phyloP scores from a whole-genome alignment of 805 yeast species.

The Wickerhamia fluorescens region DNA sequence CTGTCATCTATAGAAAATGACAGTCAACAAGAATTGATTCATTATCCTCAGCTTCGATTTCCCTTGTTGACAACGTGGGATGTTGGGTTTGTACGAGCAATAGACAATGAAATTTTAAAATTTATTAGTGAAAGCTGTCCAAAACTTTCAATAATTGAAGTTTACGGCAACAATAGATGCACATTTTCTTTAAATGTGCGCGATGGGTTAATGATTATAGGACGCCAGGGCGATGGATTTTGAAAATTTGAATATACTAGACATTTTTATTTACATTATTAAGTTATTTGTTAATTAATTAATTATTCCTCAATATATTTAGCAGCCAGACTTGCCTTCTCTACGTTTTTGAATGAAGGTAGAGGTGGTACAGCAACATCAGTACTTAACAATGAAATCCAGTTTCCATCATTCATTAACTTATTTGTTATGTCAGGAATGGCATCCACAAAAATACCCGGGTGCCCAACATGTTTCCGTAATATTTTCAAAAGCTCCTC shows the following conservation, averaged over 20 bases:
- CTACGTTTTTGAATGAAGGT: conserved; percentile 60
- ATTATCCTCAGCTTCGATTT: conserved; percentile 19
- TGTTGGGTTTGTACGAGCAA: conserved; percentile 70
- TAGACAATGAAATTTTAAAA: conserved; percentile 64
- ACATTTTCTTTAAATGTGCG: conserved; percentile 47
- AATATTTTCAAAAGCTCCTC: conserved; percentile 14
- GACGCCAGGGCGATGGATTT: conserved; percentile 48
- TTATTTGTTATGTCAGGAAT: conserved; percentile 30
- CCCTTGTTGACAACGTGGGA: conserved; percentile 66
- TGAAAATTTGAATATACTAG: no score
- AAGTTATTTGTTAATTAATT: not conserved
- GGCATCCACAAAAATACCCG: conserved; percentile 27
- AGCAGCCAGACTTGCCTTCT: conserved; percentile 47
- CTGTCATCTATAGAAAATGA: conserved; percentile 5
- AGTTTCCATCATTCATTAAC: conserved; percentile 12
- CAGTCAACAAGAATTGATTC: conserved; percentile 4
- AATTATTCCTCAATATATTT: conserved; percentile 25
- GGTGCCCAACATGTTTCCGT: conserved; percentile 22
- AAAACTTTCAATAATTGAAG: conserved; percentile 60
- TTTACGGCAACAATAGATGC: conserved; percentile 72
- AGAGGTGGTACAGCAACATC: conserved; percentile 23
- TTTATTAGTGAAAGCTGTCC: conserved; percentile 53
- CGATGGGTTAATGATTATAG: conserved; percentile 56
- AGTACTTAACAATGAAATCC: conserved; percentile 14
- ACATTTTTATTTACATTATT: no score